phyloP scores from a whole-genome alignment of 805 yeast species.

The Scheffersomyces amazonensis region DNA sequence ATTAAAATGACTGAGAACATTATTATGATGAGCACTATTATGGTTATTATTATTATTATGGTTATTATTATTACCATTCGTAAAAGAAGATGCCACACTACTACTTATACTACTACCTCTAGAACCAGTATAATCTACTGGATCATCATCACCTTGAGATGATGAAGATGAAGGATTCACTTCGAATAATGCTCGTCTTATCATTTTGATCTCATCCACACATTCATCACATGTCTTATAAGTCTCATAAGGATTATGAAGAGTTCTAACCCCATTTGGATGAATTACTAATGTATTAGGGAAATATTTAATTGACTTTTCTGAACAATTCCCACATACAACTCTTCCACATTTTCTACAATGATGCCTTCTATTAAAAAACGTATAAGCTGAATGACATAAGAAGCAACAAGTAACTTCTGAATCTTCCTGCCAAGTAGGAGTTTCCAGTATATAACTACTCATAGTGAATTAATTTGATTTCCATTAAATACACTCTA shows the following conservation, averaged over 20 bases:
- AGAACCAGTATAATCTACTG: not conserved
- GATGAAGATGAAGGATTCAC: not conserved
- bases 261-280: slow-evolving; percentile 46
- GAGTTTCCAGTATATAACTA: slow-evolving; percentile 2
- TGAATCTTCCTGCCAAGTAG: slow-evolving; percentile 72
- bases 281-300: slow-evolving; percentile 58
- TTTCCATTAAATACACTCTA: too few species aligned
- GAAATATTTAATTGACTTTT: slow-evolving; percentile 48
- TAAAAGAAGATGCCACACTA: not conserved
- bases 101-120: not conserved
- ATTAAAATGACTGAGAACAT: not conserved
- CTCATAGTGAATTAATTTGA: too few species aligned
- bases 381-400: slow-evolving; percentile 51
- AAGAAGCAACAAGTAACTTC: slow-evolving; percentile 50
- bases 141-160: not conserved
- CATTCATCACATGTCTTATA: slow-evolving; percentile 79
- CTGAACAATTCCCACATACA: slow-evolving; percentile 70
- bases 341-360: slow-evolving; percentile 81
- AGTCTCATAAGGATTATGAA: slow-evolving; percentile 50
- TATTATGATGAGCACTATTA: not conserved
- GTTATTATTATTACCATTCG: not conserved
- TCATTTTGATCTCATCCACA: slow-evolving; percentile 56
- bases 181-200: slow-evolving; percentile 36
- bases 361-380: slow-evolving; percentile 76
- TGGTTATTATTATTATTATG: not conserved